Conservation (phyloP, 495 filamentous ascomycete species). For the Aspergillus indologenus region DNA sequence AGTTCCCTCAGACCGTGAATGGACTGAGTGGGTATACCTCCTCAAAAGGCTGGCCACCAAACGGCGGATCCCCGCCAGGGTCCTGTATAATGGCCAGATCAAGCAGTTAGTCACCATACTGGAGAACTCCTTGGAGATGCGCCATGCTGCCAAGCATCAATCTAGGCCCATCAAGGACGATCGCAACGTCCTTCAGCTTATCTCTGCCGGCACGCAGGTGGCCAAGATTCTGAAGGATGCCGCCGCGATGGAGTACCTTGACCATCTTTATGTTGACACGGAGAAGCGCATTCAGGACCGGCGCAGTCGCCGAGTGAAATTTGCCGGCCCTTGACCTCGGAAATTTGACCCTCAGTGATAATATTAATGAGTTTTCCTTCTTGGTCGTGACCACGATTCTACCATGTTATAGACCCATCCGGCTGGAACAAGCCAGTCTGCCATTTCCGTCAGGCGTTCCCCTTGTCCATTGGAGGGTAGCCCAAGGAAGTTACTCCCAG, state of each 20-base stretch:
- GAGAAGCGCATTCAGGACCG: slow-evolving; percentile 73
- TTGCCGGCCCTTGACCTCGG: slow-evolving; percentile 40
- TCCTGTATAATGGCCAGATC: slow-evolving; percentile 85
- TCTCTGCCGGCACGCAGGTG: slow-evolving; percentile 82
- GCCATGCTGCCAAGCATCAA: slow-evolving; percentile 79
- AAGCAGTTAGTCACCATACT: slow-evolving; percentile 81
- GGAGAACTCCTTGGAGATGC: slow-evolving; percentile 82
- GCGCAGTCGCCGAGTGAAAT: slow-evolving; percentile 46
- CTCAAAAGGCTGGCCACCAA: slow-evolving; percentile 83
- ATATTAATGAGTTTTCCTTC: slow-evolving; percentile 9
- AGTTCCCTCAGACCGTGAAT: slow-evolving; percentile 76
- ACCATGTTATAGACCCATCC: background rate
- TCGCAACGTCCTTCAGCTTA: slow-evolving; percentile 80
- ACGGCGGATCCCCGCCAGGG: slow-evolving; percentile 74
- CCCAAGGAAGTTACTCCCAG: slow-evolving; percentile 1
- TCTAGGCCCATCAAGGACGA: slow-evolving; percentile 84
- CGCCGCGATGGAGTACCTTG: slow-evolving; percentile 73
- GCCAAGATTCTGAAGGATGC: slow-evolving; percentile 82
- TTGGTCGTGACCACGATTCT: slow-evolving; percentile 4
- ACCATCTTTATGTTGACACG: slow-evolving; percentile 66
- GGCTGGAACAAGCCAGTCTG: background rate
- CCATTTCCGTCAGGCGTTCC: background rate
- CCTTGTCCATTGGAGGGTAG: background rate
- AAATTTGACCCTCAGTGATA: background rate
- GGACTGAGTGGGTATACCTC: slow-evolving; percentile 90